Evolutionary conservation across 2,329 filamentous ascomycete species (phyloP), one percentile per base, ranked within the genome.

Genomic region (Rhytidhysteron rufulum): DNA sequence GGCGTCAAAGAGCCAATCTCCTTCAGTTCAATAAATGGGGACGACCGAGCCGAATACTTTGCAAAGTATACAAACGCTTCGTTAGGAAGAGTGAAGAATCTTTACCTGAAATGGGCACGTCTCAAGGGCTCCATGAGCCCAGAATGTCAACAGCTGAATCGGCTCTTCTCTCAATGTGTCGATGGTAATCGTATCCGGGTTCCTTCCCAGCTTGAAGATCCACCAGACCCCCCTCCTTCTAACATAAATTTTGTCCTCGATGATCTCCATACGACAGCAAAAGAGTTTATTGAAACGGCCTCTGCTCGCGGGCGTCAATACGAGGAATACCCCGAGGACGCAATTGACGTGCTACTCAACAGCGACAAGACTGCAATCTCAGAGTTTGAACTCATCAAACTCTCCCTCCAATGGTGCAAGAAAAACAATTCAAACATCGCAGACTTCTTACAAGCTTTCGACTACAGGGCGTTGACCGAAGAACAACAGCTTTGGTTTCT

Each of bases 51-150:
- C 9, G 58, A 67, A 22, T 69, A 66, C 47, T 69, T 70, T 47
- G 67, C 66, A 24, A 54, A 55, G 35, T 69, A 68, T 39, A 63
- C 57, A 3, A 68, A 62, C 39, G 58, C 62, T 7, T 68, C 65
- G 2, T 45, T 69, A 2, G 67, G 67, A 2, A 54, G 53, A 35
- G 60, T 69, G 34, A 69, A 70, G 46, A 69, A 67, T 34, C 52
- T 70, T 8, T 69, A 63, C 44, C 55, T 70, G n/a, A 60, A 66
- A 34, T 71, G 67, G 67, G 65, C 63, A 21, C 55, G 63, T 19
- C 49, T 57, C 4, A 56, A 52, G 15, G 63, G 63, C 8, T 43
- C 67, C 5, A 62, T 69, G 57, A 63, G 60, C 20, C 35, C 57
- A 7, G 48, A 70, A 43, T 70, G 67, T 41, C 65, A 70, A 43